Evolutionary conservation across 2,329 filamentous ascomycete genomes (phyloP).

Genomic region (Aspergillus quadrilineatus): DNA sequence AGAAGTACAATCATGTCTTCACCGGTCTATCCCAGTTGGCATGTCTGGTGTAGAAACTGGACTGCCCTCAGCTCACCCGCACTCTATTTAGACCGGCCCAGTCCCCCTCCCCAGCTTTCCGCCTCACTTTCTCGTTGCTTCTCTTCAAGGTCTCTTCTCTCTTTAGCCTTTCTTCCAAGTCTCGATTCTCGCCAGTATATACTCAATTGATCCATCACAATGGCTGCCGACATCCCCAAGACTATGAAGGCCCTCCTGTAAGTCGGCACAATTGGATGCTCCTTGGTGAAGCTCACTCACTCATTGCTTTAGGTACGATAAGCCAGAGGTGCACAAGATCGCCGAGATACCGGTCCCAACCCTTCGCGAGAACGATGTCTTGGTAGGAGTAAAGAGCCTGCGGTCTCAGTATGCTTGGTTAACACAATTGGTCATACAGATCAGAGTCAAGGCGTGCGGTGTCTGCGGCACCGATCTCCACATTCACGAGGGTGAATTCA

Average conservation of each 20-base stretch:
- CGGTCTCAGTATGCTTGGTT: not conserved
- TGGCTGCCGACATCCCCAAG: constrained; percentile 47
- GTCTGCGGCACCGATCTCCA: constrained; percentile 59
- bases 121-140: no score
- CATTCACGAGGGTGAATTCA: constrained; percentile 66
- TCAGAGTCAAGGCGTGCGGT: constrained; percentile 68
- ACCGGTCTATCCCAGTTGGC: no score
- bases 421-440: constrained; percentile 29
- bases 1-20: no score
- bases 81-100: no score
- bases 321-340: constrained; percentile 61
- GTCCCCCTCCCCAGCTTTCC: no score
- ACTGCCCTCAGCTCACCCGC: no score
- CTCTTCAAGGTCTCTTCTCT: not conserved
- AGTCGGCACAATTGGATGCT: constrained; percentile 23
- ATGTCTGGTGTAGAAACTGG: no score
- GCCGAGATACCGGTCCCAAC: constrained; percentile 63
- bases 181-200: not conserved
- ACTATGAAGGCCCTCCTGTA: constrained; percentile 64
- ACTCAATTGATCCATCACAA: constrained; percentile 24
- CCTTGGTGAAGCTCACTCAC: not conserved
- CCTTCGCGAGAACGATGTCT: constrained; percentile 59
- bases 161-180: not conserved
- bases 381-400: constrained; percentile 40
- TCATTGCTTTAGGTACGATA: constrained; percentile 52